phyloP scores from a whole-genome alignment of 306 rosid species.

The Carpinus viminea region DNA sequence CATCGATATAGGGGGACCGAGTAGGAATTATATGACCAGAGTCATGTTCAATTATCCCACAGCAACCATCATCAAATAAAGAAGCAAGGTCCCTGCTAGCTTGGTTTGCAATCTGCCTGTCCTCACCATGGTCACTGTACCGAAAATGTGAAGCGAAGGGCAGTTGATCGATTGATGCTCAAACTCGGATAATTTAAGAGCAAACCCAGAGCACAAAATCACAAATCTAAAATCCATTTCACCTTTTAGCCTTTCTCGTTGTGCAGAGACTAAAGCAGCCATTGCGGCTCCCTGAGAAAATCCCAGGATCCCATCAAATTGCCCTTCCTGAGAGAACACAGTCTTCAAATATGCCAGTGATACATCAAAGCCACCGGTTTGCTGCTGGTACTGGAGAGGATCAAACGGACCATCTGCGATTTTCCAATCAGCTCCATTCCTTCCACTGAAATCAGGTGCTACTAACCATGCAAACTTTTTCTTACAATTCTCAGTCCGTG shows the following conservation, averaged over 20 bases:
- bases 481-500: conserved; percentile 59
- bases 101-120: conserved; percentile 77
- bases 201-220: conserved; percentile 79
- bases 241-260: conserved; percentile 40
- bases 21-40: conserved; percentile 86
- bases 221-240: conserved; percentile 64
- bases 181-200: conserved; percentile 39
- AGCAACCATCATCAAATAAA: conserved; percentile 56
- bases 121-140: conserved; percentile 66
- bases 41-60: conserved; percentile 65
- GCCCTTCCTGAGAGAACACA: conserved; percentile 58
- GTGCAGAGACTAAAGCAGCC: conserved; percentile 68
- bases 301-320: conserved; percentile 85
- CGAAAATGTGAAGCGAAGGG: conserved; percentile 84
- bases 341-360: conserved; percentile 60
- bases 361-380: conserved; percentile 65
- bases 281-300: conserved; percentile 95
- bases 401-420: conserved; percentile 69
- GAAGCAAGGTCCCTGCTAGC: conserved; percentile 73
- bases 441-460: conserved; percentile 41
- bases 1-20: conserved; percentile 70
- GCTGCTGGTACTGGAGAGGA: conserved; percentile 76
- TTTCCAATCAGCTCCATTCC: conserved; percentile 51
- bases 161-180: conserved; percentile 44
- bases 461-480: conserved; percentile 85